Percentiles rank a stretch among this genome's conserved stretches.
Evolutionary conservation across 495 filamentous ascomycete species (phyloP).

Genomic region (Penicillium samsonianum): DNA sequence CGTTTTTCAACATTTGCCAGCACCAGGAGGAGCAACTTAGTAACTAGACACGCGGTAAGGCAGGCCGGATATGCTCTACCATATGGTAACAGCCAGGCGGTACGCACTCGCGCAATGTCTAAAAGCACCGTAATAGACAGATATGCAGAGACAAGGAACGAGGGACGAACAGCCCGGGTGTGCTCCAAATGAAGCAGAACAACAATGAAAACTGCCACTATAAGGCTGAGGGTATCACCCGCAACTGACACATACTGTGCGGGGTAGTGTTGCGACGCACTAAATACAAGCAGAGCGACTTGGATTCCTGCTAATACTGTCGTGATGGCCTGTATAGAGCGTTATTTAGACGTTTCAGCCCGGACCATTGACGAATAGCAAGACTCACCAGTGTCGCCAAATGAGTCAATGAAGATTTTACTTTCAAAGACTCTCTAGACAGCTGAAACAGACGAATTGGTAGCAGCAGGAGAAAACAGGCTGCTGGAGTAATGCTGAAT

Average conservation of each 20-base stretch:
- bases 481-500: slow-evolving; percentile 44
- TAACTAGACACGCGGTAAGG: slow-evolving; percentile 40
- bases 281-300: slow-evolving; percentile 41
- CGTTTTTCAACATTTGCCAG: slow-evolving; percentile 51
- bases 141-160: slow-evolving; percentile 50
- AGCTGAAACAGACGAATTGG: slow-evolving; percentile 42
- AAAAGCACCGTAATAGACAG: slow-evolving; percentile 53
- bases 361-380: background rate
- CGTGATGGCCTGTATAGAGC: slow-evolving; percentile 30
- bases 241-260: slow-evolving; percentile 38
- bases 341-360: background rate
- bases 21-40: slow-evolving; percentile 45
- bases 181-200: slow-evolving; percentile 49
- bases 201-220: slow-evolving; percentile 33
- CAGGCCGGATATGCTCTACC: slow-evolving; percentile 24
- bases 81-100: slow-evolving; percentile 43
- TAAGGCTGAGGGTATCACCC: slow-evolving; percentile 37
- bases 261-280: slow-evolving; percentile 23
- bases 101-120: slow-evolving; percentile 51
- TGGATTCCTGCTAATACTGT: slow-evolving; percentile 36
- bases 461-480: slow-evolving; percentile 42
- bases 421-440: slow-evolving; percentile 37
- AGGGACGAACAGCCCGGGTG: slow-evolving; percentile 49
- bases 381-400: slow-evolving; percentile 17
- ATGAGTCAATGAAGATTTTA: slow-evolving; percentile 20